These are phyloP conservation scores for Fusarium siculi DNA, from an alignment of 2,329 filamentous ascomycete genomes.

Conservation along the genomic window DNA sequence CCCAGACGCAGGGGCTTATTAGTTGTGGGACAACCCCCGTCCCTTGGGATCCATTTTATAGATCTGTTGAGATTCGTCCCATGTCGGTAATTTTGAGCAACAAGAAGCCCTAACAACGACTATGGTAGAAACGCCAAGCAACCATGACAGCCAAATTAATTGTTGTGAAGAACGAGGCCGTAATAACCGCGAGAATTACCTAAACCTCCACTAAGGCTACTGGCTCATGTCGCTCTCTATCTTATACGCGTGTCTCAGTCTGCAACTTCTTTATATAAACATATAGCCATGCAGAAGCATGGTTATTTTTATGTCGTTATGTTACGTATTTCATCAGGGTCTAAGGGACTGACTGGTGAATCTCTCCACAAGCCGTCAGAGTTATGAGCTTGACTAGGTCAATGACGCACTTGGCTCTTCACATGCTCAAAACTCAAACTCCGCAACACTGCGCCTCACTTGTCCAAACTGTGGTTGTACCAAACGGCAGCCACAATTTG, in stretches of 20 bases:
- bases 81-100: slow-evolving; percentile 14
- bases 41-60: slow-evolving; percentile 29
- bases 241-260: background rate
- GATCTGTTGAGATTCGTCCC: slow-evolving; percentile 38
- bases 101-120: slow-evolving; percentile 17
- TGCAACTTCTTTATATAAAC: background rate
- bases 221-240: slow-evolving; percentile 7
- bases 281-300: background rate
- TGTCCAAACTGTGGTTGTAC: background rate
- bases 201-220: background rate
- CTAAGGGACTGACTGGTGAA: background rate
- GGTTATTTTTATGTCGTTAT: background rate
- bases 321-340: background rate
- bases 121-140: slow-evolving; percentile 34
- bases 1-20: slow-evolving; percentile 44
- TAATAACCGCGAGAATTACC: slow-evolving; percentile 8
- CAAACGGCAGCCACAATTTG: background rate
- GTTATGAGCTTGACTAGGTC: slow-evolving; percentile 18
- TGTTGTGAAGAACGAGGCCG: slow-evolving; percentile 12
- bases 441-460: slow-evolving; percentile 24
- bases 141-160: slow-evolving; percentile 29
- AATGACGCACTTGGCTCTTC: slow-evolving; percentile 41
- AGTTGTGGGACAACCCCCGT: slow-evolving; percentile 41
- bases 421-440: slow-evolving; percentile 36
- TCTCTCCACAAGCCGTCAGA: slow-evolving; percentile 11